Base-by-base conservation (phyloP, 176 grass and related monocot genomes). In the Zizania latifolia region DNA sequence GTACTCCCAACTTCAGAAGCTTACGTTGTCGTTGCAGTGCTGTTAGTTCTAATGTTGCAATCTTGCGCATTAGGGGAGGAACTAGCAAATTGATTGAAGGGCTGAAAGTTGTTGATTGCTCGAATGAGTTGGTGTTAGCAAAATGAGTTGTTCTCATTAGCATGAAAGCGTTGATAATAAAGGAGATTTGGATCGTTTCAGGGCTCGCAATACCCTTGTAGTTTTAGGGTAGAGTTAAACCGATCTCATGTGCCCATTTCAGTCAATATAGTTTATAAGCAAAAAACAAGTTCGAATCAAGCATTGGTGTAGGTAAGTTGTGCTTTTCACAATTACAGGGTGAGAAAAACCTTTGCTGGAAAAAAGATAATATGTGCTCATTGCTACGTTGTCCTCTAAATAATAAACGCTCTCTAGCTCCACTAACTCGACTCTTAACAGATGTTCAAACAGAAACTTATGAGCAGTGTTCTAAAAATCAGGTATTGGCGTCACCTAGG, bases 51-150 rank as follows among this genome's bases (percentile, higher is more conserved):
- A 32, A 41, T 4, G 77, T 75, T 68, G 4, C 70, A 13, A 62
- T 80, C 77, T 40, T 61, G 75, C 40, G 54, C 62, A n/a, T 70
- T 21, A 68, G 67, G 62, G 69, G 74, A 74, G 38, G 31, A 80
- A 53, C 70, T 17, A 53, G 33, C 48, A 68, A 63, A 76, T 28
- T 56, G 21, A 34, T 84, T 46, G 15, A 55, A 56, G 35, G 58
- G 29, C 33, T 37, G 65, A 21, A 83, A 32, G 19, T 24, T 77
- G 60, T 40, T 23, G 48, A 74, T 34, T 46, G 83, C 38, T 43
- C 30, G 62, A 58, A 62, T 74, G 36, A 72, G 57, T 12, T 65
- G 58, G 65, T 54, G n/a, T 28, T 71, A 57, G 70, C 45, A 78
- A n/a, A n/a, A n/a, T 35, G 58, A 66, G 14, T 19, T 17, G 5